A percentile compares a stretch with the other conserved stretches of the same genome.
phyloP scores from a whole-genome alignment of 2,329 filamentous ascomycete genomes.

The Talaromyces sp. region DNA sequence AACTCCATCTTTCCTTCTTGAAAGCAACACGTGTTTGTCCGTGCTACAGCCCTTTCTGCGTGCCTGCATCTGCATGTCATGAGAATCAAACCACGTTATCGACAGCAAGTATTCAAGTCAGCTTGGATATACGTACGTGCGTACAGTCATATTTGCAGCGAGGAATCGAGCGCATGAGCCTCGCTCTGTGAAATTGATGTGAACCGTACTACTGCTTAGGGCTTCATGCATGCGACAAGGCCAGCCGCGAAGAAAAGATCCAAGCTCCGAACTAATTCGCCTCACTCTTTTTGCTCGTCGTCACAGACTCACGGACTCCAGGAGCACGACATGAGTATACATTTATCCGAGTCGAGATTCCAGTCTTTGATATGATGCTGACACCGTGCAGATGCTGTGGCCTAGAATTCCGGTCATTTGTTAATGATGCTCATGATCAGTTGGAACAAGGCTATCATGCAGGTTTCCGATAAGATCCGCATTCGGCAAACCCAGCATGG shows the following conservation, averaged over 20 bases:
- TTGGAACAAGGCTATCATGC: neutral
- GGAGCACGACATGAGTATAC: neutral
- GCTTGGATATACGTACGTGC: neutral
- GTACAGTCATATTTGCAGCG: neutral
- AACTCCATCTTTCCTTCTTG: neutral
- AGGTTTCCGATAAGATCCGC: neutral
- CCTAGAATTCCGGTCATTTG: neutral
- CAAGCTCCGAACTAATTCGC: conserved; percentile 1
- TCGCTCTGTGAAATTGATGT: neutral
- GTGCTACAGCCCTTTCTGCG: neutral
- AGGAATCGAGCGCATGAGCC: neutral
- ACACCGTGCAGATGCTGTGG: neutral
- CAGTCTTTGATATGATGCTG: neutral
- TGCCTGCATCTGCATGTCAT: conserved; percentile 10
- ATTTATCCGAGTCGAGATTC: neutral
- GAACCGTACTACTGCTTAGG: neutral
- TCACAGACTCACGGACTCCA: no score
- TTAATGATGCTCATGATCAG: neutral
- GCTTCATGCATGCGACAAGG: conserved; percentile 1
- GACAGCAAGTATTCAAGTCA: neutral
- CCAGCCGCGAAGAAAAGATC: neutral
- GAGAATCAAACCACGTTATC: conserved; percentile 3
- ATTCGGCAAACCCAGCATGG: neutral
- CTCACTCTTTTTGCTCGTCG: conserved; percentile 2
- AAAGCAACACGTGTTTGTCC: neutral